A percentile compares a stretch with the other conserved stretches of the same genome.
Evolutionary conservation across 225 moss, liverwort and hornwort genomes (phyloP).

Genomic region (Physcomitrellopsis africana): DNA sequence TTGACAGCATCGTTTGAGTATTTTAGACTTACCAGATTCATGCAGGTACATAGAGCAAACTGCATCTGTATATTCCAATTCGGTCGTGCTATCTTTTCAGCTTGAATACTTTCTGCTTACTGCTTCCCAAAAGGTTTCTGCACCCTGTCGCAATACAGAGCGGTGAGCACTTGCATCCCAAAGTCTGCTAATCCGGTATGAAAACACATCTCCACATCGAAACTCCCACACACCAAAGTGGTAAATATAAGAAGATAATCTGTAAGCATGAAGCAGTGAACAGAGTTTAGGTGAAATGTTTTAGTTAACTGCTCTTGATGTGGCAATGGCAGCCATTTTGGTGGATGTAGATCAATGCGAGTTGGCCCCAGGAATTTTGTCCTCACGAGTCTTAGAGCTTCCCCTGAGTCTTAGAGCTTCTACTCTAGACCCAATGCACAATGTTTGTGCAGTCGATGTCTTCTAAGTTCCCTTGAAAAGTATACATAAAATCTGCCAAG

Average conservation of each 20-base stretch:
- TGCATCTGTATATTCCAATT: constrained; percentile 1
- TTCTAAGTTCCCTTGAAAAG: neutral
- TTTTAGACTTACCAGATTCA: constrained; percentile 16
- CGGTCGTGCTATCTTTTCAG: constrained; percentile 3
- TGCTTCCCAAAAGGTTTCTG: constrained; percentile 25
- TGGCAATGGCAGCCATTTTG: constrained; percentile 9
- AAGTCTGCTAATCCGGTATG: neutral
- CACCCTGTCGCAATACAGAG: neutral
- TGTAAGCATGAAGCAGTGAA: constrained; percentile 4
- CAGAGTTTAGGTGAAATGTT: constrained; percentile 4
- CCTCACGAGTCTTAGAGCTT: neutral
- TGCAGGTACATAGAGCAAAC: neutral
- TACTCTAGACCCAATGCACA: neutral
- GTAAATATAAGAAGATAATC: neutral
- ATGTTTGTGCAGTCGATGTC: neutral
- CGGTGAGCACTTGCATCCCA: neutral
- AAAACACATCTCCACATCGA: neutral
- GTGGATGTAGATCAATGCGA: constrained; percentile 11
- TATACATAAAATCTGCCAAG: neutral
- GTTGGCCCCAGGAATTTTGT: neutral
- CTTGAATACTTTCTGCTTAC: constrained; percentile 9
- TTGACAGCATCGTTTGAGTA: neutral
- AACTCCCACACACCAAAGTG: neutral
- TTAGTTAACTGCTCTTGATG: constrained; percentile 20
- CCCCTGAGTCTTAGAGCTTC: too few species aligned